Percentiles rank a stretch among this genome's conserved stretches.
Evolutionary conservation across 1,284 basidiomycete genomes (phyloP).

Genomic region (Sporisorium exsertum): DNA sequence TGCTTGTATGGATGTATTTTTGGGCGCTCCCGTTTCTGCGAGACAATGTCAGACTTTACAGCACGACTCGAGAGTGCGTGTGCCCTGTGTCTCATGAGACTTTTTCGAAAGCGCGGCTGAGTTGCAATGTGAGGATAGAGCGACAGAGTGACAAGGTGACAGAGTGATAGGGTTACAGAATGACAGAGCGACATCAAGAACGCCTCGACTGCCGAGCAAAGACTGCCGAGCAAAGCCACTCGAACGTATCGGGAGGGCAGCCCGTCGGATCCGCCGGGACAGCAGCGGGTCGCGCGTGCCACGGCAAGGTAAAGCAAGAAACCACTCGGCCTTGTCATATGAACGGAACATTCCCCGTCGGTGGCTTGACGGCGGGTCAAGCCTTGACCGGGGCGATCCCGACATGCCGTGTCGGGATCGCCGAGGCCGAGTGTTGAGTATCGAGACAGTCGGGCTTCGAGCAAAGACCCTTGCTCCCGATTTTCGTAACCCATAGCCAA

Average conservation of each 20-base stretch:
- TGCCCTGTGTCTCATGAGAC: too few relatives aligned
- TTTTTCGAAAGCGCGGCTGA: background rate
- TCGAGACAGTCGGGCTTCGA: background rate
- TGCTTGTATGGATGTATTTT: background rate
- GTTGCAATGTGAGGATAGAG: background rate
- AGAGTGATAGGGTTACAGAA: background rate
- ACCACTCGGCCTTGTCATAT: background rate
- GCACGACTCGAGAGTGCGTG: background rate
- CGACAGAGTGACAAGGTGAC: background rate
- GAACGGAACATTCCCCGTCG: too few relatives aligned
- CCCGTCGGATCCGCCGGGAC: background rate
- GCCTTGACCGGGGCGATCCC: background rate
- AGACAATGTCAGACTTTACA: constrained; percentile 1
- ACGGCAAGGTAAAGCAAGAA: background rate
- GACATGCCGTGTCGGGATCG: background rate
- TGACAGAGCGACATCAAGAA: background rate
- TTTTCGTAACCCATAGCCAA: background rate
- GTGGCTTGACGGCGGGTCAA: background rate
- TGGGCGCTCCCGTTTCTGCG: background rate
- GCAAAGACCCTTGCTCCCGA: constrained; percentile 1
- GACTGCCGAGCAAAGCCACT: background rate
- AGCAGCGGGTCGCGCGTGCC: background rate
- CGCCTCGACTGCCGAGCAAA: background rate
- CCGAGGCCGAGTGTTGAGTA: background rate
- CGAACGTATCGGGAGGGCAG: background rate